phyloP scores from a whole-genome alignment of 2,329 filamentous ascomycete species.

The Nannizziopsis arthrosporioides region DNA sequence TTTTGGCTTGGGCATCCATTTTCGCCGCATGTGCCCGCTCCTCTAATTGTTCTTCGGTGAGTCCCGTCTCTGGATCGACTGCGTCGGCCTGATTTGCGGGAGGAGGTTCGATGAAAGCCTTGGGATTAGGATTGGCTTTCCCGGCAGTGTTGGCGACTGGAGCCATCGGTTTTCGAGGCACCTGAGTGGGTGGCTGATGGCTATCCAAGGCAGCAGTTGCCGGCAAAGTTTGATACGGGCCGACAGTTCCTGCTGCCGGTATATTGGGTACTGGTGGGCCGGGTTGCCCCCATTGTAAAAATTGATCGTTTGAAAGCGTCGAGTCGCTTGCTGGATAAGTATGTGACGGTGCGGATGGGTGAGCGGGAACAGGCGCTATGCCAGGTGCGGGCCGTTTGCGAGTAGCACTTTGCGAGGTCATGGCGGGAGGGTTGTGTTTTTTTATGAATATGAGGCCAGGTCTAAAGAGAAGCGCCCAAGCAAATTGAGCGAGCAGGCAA shows the following conservation, averaged over 20 bases:
- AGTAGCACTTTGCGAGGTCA: constrained; percentile 34
- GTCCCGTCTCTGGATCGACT: constrained; percentile 26
- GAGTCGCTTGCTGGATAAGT: constrained; percentile 32
- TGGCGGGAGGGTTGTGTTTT: not conserved
- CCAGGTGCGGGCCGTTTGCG: constrained; percentile 67
- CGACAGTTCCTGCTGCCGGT: constrained; percentile 33
- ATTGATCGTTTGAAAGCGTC: constrained; percentile 41
- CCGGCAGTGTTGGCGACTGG: constrained; percentile 30
- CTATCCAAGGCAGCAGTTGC: constrained; percentile 37
- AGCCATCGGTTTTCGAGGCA: constrained; percentile 31
- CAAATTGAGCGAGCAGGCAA: not conserved
- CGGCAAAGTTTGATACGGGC: constrained; percentile 21
- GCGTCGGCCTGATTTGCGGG: constrained; percentile 31
- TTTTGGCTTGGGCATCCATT: constrained; percentile 74
- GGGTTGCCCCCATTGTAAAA: constrained; percentile 42
- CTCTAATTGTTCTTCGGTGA: constrained; percentile 69
- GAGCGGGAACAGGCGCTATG: constrained; percentile 51
- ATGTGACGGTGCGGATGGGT: constrained; percentile 42
- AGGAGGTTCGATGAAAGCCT: constrained; percentile 23
- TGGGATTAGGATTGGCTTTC: constrained; percentile 27
- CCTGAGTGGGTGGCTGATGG: constrained; percentile 34
- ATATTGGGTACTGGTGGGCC: constrained; percentile 16
- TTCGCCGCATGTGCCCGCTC: constrained; percentile 70
- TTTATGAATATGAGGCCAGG: not conserved
- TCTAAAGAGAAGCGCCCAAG: not conserved